A percentile compares a stretch with the other conserved stretches of the same genome.
Evolutionary conservation across 192 early-diverging fungal species (phyloP).

Genomic region (Coemansia sp.): DNA sequence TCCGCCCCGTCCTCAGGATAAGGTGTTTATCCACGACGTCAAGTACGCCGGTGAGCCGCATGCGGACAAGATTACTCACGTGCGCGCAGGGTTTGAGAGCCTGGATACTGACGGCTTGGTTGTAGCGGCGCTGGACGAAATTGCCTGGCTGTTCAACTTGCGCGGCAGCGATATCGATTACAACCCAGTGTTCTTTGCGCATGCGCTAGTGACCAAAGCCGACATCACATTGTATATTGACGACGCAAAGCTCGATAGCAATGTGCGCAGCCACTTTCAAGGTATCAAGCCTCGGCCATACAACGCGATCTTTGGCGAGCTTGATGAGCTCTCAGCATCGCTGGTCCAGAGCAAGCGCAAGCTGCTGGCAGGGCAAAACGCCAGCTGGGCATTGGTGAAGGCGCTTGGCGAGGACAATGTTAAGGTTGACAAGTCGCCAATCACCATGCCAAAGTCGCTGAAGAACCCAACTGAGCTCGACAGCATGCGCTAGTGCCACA

Average conservation of each 20-base stretch:
- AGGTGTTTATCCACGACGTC: conserved; percentile 65
- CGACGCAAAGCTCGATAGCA: conserved; percentile 65
- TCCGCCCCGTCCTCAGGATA: conserved; percentile 70
- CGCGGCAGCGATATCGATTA: conserved; percentile 94
- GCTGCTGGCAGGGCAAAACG: conserved; percentile 65
- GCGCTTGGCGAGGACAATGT: conserved; percentile 69
- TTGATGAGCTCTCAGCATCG: conserved; percentile 47
- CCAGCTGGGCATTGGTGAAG: conserved; percentile 73
- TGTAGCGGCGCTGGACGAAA: conserved; percentile 90
- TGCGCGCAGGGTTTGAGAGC: conserved; percentile 70
- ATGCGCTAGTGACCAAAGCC: conserved; percentile 76
- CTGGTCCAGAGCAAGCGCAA: conserved; percentile 36
- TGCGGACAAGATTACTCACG: conserved; percentile 68
- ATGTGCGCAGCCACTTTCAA: conserved; percentile 65
- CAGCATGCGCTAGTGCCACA: conserved; percentile 90
- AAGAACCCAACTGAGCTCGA: conserved; percentile 90
- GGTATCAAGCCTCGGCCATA: conserved; percentile 74
- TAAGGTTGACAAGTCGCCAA: conserved; percentile 64
- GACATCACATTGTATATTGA: conserved; percentile 78
- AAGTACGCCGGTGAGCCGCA: conserved; percentile 66
- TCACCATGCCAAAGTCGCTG: conserved; percentile 84
- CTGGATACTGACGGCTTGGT: conserved; percentile 72
- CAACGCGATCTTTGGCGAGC: conserved; percentile 73
- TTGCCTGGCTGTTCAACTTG: conserved; percentile 97
- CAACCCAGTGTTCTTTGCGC: conserved; percentile 97